Evolutionary conservation across 805 yeast species (phyloP), one percentile per base, ranked within the genome.

Genomic region (Cyberlindnera amylophila): DNA sequence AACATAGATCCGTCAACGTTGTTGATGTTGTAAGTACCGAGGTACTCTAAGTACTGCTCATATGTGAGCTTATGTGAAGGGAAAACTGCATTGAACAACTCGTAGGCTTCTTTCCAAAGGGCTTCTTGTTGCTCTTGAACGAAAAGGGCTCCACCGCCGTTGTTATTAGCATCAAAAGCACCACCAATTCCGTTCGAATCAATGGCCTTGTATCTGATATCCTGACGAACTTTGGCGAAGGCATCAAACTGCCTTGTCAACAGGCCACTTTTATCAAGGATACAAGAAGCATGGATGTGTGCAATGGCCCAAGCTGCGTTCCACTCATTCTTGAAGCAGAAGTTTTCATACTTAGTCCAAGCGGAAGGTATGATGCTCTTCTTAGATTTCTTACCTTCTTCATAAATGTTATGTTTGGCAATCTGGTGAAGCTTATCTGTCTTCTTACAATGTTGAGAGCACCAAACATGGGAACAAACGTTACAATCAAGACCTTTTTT

Each of bases 11-110:
- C 79, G 41, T 80, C 81, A 39, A 82, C 66, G 53, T 85, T 83
- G 62, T 86, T 86, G 52, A 86, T 75, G 61, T 85, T 83, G 57
- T 79, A 83, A 45, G 81, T 75, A 2, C 95, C 95, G 52, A 86
- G 62, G 62, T 77, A 77, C 43, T 61, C 64, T 59, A 84, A 59
- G 54, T 70, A 87, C 45, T 75, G 79, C 27, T 78, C 77, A 50
- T 74, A 77, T 13, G 70, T 54, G 34, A 70, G 24, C 55, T 6
- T 56, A 54, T 34, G 60, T 46, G 13, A 40, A 15, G 67, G 65
- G 51, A 85, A 79, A 2, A 78, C 75, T 2, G 63, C 57, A 24
- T 64, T 58, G 44, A 86, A 76, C 34, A 72, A 57, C 5, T 64
- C 64, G 54, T 65, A 77, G 0, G 86, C 88, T 36, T 72, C 67